phyloP scores from a whole-genome alignment of 768 basidiomycete species.

The Phaeotremella skinneri region DNA sequence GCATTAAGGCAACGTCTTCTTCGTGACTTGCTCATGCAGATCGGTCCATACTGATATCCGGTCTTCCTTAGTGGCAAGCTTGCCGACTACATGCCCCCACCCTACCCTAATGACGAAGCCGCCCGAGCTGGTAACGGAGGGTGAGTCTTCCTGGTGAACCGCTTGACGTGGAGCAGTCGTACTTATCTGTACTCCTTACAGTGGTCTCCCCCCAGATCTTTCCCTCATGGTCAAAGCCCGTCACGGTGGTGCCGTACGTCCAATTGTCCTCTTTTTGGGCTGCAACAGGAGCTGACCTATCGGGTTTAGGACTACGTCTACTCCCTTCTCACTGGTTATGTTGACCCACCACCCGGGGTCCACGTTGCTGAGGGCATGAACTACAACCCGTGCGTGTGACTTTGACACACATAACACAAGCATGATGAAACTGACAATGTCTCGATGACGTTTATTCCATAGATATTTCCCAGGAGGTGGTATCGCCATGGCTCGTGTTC shows the following conservation, averaged over 20 bases:
- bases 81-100: slow-evolving; percentile 89
- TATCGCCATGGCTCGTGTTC: slow-evolving; percentile 94
- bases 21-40: neutral
- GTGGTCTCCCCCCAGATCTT: slow-evolving; percentile 94
- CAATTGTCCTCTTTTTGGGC: neutral
- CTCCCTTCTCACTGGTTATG: slow-evolving; percentile 92
- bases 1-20: neutral
- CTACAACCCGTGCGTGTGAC: slow-evolving; percentile 59
- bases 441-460: slow-evolving; percentile 45
- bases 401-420: neutral
- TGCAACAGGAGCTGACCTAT: neutral
- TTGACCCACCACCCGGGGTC: slow-evolving; percentile 79
- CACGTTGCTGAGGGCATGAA: slow-evolving; percentile 78
- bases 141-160: slow-evolving; percentile 34
- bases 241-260: slow-evolving; percentile 86
- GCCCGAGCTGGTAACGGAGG: slow-evolving; percentile 86
- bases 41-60: neutral
- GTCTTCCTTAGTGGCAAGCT: slow-evolving; percentile 67
- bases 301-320: slow-evolving; percentile 83
- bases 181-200: slow-evolving; percentile 13
- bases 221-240: slow-evolving; percentile 97
- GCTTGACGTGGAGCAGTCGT: neutral
- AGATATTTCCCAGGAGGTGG: slow-evolving; percentile 99
- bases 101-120: slow-evolving; percentile 97
- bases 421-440: neutral